Evolutionary conservation across 805 yeast genomes (phyloP).

Genomic region (Saccharomycopsis fodiens): DNA sequence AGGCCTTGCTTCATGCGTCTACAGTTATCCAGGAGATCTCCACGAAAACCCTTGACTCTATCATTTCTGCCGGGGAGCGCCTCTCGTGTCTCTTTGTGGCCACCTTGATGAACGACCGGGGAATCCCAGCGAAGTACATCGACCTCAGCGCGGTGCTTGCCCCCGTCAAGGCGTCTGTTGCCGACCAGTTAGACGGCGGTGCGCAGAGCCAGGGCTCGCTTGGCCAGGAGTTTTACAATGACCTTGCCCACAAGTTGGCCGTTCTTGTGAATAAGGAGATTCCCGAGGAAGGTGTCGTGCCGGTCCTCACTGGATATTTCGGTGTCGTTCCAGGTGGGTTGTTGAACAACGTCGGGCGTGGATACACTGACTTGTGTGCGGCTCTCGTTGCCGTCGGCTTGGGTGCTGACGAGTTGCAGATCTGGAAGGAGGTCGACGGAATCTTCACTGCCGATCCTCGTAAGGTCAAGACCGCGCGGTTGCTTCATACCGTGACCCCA

Average conservation of each 20-base stretch:
- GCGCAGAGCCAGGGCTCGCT: slow-evolving; percentile 38
- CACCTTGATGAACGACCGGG: slow-evolving; percentile 73
- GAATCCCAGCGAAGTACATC: slow-evolving; percentile 68
- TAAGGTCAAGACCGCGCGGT: slow-evolving; percentile 83
- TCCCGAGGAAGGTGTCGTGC: slow-evolving; percentile 43
- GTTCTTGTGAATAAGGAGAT: slow-evolving; percentile 35
- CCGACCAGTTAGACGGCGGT: neutral
- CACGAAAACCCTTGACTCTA: slow-evolving; percentile 77
- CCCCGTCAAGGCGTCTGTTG: slow-evolving; percentile 26
- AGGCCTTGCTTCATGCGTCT: slow-evolving; percentile 74
- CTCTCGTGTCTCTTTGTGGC: slow-evolving; percentile 86
- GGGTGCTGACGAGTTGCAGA: slow-evolving; percentile 88
- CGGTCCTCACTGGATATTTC: slow-evolving; percentile 93
- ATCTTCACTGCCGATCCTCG: slow-evolving; percentile 98
- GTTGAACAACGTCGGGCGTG: slow-evolving; percentile 89
- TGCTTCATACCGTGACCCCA: slow-evolving; percentile 84
- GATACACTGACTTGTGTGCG: slow-evolving; percentile 96
- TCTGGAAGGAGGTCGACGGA: slow-evolving; percentile 99
- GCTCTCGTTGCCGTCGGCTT: slow-evolving; percentile 92
- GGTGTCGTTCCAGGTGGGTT: slow-evolving; percentile 96
- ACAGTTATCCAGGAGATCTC: slow-evolving; percentile 88
- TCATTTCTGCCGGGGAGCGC: slow-evolving; percentile 93
- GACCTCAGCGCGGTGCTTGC: slow-evolving; percentile 74
- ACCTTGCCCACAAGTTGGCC: slow-evolving; percentile 46
- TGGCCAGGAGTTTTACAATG: slow-evolving; percentile 57